Evolutionary conservation across 108 stramenopile species (phyloP).

Genomic region (Pseudonitzschia pungens): DNA sequence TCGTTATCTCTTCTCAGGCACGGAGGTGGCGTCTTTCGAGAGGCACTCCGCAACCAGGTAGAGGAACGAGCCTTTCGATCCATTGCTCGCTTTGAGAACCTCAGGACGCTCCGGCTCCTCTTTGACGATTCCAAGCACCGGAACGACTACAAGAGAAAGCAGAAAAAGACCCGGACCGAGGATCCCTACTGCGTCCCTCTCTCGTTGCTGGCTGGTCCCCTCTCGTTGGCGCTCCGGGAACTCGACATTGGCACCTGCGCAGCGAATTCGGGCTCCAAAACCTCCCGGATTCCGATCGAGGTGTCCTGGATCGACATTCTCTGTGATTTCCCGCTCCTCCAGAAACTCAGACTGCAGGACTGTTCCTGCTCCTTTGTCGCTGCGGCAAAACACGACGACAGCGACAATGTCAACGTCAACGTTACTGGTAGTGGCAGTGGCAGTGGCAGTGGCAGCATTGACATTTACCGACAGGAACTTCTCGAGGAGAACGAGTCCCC

Average conservation of each 20-base stretch:
- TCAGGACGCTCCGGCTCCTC: background rate
- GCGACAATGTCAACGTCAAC: too few species aligned
- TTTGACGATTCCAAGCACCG: slow-evolving; percentile 5
- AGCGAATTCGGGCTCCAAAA: background rate
- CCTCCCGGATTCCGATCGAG: background rate
- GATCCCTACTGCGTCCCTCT: background rate
- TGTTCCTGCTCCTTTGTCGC: background rate
- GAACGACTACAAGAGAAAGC: background rate
- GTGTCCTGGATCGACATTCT: background rate
- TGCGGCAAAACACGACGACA: too few species aligned
- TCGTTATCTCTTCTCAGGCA: background rate
- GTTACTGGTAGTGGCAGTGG: too few species aligned
- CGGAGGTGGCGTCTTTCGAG: background rate
- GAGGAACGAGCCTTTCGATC: background rate
- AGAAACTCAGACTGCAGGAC: background rate
- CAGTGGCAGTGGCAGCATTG: too few species aligned
- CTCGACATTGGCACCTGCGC: background rate
- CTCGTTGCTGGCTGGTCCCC: background rate
- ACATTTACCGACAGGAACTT: too few species aligned
- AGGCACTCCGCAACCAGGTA: background rate
- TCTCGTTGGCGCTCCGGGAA: background rate
- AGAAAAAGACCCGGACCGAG: background rate
- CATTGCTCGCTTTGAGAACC: background rate
- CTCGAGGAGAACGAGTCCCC: background rate
- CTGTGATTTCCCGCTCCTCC: background rate